A percentile compares a stretch with the other conserved stretches of the same genome.
Evolutionary conservation across 1,284 basidiomycete species (phyloP).

Genomic region (Porodaedalea pini): DNA sequence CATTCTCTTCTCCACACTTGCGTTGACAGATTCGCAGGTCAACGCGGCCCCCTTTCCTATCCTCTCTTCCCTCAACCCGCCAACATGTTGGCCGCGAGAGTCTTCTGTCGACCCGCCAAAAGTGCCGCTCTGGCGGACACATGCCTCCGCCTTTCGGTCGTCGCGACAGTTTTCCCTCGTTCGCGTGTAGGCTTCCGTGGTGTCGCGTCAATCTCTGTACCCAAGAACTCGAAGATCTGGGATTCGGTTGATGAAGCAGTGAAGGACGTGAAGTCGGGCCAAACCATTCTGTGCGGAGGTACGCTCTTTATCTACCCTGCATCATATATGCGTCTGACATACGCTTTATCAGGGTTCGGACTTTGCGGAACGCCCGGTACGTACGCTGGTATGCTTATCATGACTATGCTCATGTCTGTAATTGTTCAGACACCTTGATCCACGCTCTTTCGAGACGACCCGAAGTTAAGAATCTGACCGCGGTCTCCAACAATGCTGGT

Average conservation of each 20-base stretch:
- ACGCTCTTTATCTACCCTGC: slow-evolving; percentile 24
- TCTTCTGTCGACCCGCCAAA: slow-evolving; percentile 5
- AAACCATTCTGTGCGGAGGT: slow-evolving; percentile 81
- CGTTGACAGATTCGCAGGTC: neutral
- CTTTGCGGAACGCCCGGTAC: slow-evolving; percentile 71
- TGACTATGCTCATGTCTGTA: slow-evolving; percentile 23
- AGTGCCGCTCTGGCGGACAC: neutral
- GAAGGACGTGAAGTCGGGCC: slow-evolving; percentile 76
- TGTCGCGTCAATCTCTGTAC: slow-evolving; percentile 33
- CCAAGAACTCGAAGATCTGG: slow-evolving; percentile 74
- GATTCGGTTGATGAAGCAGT: slow-evolving; percentile 77
- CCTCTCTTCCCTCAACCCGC: neutral
- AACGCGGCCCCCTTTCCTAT: neutral
- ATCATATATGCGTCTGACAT: neutral
- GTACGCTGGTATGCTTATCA: slow-evolving; percentile 8
- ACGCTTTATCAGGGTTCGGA: slow-evolving; percentile 61
- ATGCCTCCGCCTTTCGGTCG: slow-evolving; percentile 7
- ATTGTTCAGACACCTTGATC: slow-evolving; percentile 69
- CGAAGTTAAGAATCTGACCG: slow-evolving; percentile 73
- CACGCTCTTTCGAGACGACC: slow-evolving; percentile 71
- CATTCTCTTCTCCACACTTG: neutral
- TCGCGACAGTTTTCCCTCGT: neutral
- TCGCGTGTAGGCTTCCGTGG: slow-evolving; percentile 3
- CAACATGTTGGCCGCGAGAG: slow-evolving; percentile 15
- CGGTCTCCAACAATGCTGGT: slow-evolving; percentile 90